phyloP scores from a whole-genome alignment of 2,329 filamentous ascomycete genomes.

The Chaetomium sp. region DNA sequence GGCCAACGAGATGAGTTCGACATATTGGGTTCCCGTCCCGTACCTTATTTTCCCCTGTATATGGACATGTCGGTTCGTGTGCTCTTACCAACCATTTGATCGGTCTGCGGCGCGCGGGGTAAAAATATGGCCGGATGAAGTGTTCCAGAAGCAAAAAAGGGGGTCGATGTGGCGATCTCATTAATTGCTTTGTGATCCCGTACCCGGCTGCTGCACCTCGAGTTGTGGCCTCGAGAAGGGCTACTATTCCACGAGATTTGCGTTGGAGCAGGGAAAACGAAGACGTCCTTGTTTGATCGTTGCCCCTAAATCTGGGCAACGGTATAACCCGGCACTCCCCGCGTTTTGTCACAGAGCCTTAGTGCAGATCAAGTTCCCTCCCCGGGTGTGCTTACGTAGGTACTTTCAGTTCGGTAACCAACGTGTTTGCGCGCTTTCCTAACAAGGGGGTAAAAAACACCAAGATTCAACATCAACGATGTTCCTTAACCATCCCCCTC shows the following conservation, averaged over 20 bases:
- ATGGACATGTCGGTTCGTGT: background rate
- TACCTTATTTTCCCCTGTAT: background rate
- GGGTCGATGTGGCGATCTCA: background rate
- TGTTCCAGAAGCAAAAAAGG: background rate
- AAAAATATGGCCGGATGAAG: conserved; percentile 9
- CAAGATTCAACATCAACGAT: background rate
- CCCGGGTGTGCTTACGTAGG: no score
- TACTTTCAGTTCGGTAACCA: no score
- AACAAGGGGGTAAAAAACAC: no score
- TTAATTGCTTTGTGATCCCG: background rate
- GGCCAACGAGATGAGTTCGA: background rate
- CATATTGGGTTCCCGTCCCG: background rate
- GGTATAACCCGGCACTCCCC: no score
- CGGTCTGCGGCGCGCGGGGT: background rate
- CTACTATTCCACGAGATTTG: no score
- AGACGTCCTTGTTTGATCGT: no score
- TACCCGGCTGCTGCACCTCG: background rate
- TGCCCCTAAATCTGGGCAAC: no score
- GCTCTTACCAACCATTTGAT: background rate
- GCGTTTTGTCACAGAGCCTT: no score
- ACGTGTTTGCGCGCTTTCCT: no score
- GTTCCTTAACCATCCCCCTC: background rate
- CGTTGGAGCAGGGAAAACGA: no score
- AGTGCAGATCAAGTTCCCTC: no score
- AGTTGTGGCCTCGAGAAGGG: no score